Evolutionary conservation across 2,329 filamentous ascomycete species (phyloP), one percentile per base, ranked within the genome.

Genomic region (Penicillium sp.): DNA sequence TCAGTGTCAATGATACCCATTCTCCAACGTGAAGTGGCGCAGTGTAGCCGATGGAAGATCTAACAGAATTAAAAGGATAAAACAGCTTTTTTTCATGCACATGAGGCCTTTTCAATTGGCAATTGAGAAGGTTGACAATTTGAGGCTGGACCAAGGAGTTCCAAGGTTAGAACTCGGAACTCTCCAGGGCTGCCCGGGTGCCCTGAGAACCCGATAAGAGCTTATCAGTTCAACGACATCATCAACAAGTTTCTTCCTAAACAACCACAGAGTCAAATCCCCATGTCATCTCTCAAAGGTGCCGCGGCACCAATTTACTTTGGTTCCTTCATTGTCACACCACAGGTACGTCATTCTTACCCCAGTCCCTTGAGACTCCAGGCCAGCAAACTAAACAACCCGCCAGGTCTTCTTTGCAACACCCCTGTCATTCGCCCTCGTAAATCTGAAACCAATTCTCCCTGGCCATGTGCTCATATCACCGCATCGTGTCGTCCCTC

Each of bases 381-480:
- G 21, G 22, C 44, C 43, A 55, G 54, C 39, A 21, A 51, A 8
- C 10, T n/a, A 53, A 38, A 31, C 48, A 32, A 38, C 3, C 50
- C n/a, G 8, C 4, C 63, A 97, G 89, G 91, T 97, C 78, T 97
- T 97, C 79, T 85, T 95, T 74, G 81, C 81, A 61, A 96, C 92
- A 1, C 81, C 84, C 0, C 82, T 89, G 66, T 90, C 88, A 64
- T 97, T 92, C 77, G 92, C 91, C 50, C 82, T 97, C 59, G 92
- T 97, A 54, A 99, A 99, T 77, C 85, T 97, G 71, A 97, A 96
- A 76, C 94, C 94, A 22, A 84, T 99, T 36, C 83, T 97, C 1
- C 92, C 92, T 0, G 94, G 94, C 54, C 94, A 99, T 77, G 88
- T 97, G 58, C 89, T 99, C 31, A 84, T 99, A 57, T 96, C 90